Evolutionary conservation across 139 green algal genomes (phyloP).

Genomic region (Medakamo hakoo): DNA sequence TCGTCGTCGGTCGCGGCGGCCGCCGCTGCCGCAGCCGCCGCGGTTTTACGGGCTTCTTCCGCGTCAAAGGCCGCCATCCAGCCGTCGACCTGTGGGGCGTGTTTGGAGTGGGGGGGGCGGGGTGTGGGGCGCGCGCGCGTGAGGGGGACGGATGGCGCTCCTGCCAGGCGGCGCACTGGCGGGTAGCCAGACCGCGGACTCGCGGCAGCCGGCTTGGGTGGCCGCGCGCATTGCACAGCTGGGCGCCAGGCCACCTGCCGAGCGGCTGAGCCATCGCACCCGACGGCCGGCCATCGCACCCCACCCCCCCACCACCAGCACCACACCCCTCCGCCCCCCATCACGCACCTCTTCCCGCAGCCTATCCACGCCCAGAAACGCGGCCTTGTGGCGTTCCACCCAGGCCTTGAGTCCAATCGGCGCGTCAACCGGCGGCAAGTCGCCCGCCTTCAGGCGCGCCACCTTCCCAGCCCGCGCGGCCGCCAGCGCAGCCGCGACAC

Average conservation of each 20-base stretch:
- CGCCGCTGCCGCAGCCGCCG: too few relatives aligned
- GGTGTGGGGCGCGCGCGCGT: neutral
- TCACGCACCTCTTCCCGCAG: constrained; percentile 28
- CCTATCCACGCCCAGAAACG: constrained; percentile 19
- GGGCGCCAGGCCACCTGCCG: too few relatives aligned
- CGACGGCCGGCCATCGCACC: neutral
- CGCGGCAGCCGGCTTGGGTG: too few relatives aligned
- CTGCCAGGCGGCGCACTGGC: too few relatives aligned
- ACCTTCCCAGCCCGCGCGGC: too few relatives aligned
- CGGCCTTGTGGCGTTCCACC: constrained; percentile 31
- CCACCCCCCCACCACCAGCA: neutral
- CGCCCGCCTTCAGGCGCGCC: neutral
- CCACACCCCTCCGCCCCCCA: too few relatives aligned
- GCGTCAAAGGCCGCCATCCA: constrained; percentile 30
- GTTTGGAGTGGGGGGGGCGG: neutral
- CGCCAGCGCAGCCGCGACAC: too few relatives aligned
- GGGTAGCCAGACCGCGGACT: too few relatives aligned
- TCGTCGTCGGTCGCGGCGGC: constrained; percentile 33
- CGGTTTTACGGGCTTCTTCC: constrained; percentile 12
- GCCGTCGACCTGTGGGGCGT: constrained; percentile 22
- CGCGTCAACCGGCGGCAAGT: neutral
- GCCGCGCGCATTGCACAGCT: too few relatives aligned
- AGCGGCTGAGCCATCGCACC: too few relatives aligned
- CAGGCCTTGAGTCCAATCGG: constrained; percentile 18
- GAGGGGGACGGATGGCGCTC: too few relatives aligned